Percentiles rank a stretch among this genome's conserved stretches.
Conservation (phyloP, 2,329 filamentous ascomycete species). For the Ilyonectria sp. region DNA sequence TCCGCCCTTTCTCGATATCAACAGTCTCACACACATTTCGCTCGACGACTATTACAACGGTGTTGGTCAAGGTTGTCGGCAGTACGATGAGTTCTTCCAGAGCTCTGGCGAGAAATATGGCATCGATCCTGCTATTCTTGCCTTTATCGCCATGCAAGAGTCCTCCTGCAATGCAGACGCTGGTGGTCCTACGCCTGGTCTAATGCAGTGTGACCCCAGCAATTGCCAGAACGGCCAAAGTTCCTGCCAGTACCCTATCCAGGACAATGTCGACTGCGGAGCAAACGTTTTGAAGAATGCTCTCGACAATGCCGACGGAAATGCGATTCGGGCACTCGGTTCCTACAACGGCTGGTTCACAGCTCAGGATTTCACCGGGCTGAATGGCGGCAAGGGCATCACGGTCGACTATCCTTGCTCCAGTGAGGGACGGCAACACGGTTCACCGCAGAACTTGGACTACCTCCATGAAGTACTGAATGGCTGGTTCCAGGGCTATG, state of each 20-base stretch:
- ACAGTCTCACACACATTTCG: constrained; percentile 46
- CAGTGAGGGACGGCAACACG: constrained; percentile 45
- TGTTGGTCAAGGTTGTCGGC: constrained; percentile 44
- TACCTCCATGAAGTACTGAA: constrained; percentile 55
- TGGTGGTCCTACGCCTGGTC: constrained; percentile 52
- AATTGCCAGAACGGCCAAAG: constrained; percentile 52
- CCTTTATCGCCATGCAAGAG: constrained; percentile 56
- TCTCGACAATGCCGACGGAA: constrained; percentile 45
- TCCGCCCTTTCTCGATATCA: constrained; percentile 52
- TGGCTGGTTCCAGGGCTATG: constrained; percentile 54
- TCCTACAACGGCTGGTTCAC: constrained; percentile 57
- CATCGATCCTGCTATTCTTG: constrained; percentile 53
- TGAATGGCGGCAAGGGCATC: constrained; percentile 50
- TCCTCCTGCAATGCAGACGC: constrained; percentile 54
- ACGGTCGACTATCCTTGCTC: constrained; percentile 42
- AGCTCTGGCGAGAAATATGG: constrained; percentile 49
- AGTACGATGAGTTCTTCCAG: constrained; percentile 55
- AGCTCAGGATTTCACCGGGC: constrained; percentile 41
- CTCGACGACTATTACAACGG: constrained; percentile 47
- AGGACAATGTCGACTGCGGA: constrained; percentile 54
- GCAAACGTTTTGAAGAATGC: constrained; percentile 49
- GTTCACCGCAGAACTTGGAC: constrained; percentile 53
- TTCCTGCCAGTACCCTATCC: constrained; percentile 50
- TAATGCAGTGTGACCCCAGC: constrained; percentile 54
- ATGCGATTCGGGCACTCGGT: constrained; percentile 53